Conservation (phyloP, 495 filamentous ascomycete genomes). For the Monascus purpureus region DNA sequence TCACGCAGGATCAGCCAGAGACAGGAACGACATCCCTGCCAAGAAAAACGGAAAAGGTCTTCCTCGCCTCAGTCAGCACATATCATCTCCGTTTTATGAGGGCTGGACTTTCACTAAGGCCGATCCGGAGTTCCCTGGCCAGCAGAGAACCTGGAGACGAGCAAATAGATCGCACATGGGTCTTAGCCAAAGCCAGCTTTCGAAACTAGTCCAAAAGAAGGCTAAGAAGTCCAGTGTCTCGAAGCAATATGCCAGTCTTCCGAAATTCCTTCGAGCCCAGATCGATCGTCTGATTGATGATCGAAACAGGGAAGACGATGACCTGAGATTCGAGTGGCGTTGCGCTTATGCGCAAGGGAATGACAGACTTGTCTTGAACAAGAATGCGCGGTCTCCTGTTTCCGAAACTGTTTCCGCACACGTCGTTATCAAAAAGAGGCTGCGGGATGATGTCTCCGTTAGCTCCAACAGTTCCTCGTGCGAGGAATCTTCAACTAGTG, state of each 20-base stretch:
- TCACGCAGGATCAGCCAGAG: neutral
- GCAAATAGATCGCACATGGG: constrained; percentile 17
- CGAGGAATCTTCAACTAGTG: constrained; percentile 7
- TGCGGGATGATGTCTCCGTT: neutral
- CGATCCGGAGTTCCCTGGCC: constrained; percentile 10
- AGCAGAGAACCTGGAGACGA: constrained; percentile 17
- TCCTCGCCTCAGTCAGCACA: neutral
- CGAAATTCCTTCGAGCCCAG: constrained; percentile 14
- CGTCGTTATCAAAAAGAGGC: constrained; percentile 22
- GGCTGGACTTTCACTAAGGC: constrained; percentile 26
- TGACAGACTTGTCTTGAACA: constrained; percentile 11
- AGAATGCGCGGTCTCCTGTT: constrained; percentile 14
- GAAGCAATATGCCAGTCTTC: constrained; percentile 20
- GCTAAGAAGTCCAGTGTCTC: constrained; percentile 13
- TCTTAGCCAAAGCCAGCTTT: constrained; percentile 14
- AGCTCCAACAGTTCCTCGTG: constrained; percentile 4
- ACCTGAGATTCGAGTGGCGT: constrained; percentile 19
- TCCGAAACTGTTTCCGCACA: constrained; percentile 23
- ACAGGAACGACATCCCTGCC: neutral
- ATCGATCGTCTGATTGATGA: constrained; percentile 22
- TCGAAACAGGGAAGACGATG: constrained; percentile 6
- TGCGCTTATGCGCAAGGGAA: constrained; percentile 24
- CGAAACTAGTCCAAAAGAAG: constrained; percentile 17
- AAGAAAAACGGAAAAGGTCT: neutral
- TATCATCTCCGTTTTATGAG: constrained; percentile 6